Percentiles rank a stretch among this genome's conserved stretches.
These are phyloP conservation scores for Solanum chaucha DNA, from an alignment of 257 asterid species.

Conservation along the genomic window DNA sequence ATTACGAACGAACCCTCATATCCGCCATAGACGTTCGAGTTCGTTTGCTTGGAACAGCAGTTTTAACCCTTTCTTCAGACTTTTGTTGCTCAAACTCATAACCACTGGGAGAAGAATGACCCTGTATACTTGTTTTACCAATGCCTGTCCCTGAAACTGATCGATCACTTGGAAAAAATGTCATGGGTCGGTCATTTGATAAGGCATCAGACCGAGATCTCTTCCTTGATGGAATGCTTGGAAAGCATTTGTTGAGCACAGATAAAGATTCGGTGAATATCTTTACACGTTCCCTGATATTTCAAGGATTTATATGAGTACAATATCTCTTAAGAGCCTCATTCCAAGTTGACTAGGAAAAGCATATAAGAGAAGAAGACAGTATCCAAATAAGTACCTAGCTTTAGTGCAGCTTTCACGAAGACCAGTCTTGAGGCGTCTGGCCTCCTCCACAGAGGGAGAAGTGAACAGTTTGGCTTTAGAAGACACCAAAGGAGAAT, in stretches of 20 bases:
- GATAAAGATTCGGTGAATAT: conserved; percentile 72
- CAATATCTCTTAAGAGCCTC: conserved; percentile 5
- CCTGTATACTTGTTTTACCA: conserved; percentile 53
- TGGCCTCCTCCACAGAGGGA: conserved; percentile 64
- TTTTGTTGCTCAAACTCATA: conserved; percentile 68
- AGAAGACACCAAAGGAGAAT: conserved; percentile 42
- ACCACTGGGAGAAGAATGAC: conserved; percentile 48
- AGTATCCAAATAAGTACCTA: conserved; percentile 40
- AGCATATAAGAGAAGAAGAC: not conserved
- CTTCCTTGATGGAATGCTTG: conserved; percentile 68
- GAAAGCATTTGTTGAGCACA: conserved; percentile 75
- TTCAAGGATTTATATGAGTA: not conserved
- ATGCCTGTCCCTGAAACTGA: conserved; percentile 41
- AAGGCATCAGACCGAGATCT: conserved; percentile 75
- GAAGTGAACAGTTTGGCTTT: conserved; percentile 49
- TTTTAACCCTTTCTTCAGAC: conserved; percentile 55
- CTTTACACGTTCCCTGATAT: conserved; percentile 82
- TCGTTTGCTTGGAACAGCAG: conserved; percentile 69
- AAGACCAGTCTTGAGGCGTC: conserved; percentile 67
- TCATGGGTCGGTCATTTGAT: conserved; percentile 55
- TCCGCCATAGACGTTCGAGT: conserved; percentile 84
- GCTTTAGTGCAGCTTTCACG: conserved; percentile 67
- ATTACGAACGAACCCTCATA: conserved; percentile 39
- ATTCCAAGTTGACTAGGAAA: conserved; percentile 6
- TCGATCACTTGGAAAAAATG: conserved; percentile 52